These are phyloP conservation scores for Yamadazyma diddensiae DNA, from an alignment of 1,139 yeast species.

Conservation along the genomic window DNA sequence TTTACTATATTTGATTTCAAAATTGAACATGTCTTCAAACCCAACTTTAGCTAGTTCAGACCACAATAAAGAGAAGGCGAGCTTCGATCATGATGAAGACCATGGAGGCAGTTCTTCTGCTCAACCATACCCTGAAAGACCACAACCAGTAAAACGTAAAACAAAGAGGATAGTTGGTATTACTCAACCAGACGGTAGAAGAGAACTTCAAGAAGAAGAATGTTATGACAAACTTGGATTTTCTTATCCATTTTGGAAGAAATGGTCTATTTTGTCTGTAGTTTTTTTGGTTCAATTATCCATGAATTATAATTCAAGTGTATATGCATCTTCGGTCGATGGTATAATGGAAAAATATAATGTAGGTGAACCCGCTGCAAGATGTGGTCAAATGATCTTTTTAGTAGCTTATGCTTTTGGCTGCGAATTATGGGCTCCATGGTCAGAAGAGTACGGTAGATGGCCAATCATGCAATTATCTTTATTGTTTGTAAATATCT, in stretches of 20 bases:
- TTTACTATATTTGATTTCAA: too few relatives aligned
- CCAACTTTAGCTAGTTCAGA: constrained; percentile 11
- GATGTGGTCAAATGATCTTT: constrained; percentile 33
- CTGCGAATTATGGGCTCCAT: constrained; percentile 41
- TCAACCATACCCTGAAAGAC: neutral
- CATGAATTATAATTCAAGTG: constrained; percentile 37
- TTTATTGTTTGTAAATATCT: constrained; percentile 30
- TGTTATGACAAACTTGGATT: constrained; percentile 32
- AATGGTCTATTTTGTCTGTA: constrained; percentile 31
- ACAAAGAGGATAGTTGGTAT: constrained; percentile 11
- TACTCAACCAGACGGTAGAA: constrained; percentile 20
- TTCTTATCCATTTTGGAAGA: constrained; percentile 23
- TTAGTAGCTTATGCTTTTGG: constrained; percentile 37
- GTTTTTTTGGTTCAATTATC: constrained; percentile 35
- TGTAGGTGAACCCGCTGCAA: constrained; percentile 27
- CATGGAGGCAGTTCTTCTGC: neutral
- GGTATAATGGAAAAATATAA: constrained; percentile 25
- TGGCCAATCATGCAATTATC: constrained; percentile 35
- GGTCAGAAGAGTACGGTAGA: constrained; percentile 38
- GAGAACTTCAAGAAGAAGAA: constrained; percentile 28
- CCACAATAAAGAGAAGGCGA: constrained; percentile 7
- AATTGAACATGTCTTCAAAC: constrained; percentile 11
- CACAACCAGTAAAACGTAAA: constrained; percentile 1
- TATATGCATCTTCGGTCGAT: constrained; percentile 28
- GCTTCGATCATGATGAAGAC: constrained; percentile 8